phyloP scores from a whole-genome alignment of 2,329 filamentous ascomycete genomes.

The Exophiala aquamarina region DNA sequence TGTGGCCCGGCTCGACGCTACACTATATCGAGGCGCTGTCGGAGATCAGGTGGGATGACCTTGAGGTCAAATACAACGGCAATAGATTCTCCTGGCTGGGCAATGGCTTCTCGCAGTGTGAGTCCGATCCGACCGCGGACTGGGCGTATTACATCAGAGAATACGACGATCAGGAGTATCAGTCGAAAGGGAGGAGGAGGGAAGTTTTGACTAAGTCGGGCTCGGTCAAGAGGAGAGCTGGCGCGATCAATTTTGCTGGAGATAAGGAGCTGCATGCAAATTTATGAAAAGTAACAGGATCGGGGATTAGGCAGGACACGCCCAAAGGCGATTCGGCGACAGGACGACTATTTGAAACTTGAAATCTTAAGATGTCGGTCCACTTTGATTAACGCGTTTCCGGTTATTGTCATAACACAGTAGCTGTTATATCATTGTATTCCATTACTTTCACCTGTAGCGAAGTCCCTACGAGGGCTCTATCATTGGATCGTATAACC shows the following conservation, averaged over 20 bases:
- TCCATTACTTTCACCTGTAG: background rate
- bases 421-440: no score
- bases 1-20: conserved; percentile 27
- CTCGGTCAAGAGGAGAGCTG: background rate
- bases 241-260: background rate
- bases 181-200: background rate
- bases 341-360: background rate
- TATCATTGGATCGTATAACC: conserved; percentile 28
- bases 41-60: conserved; percentile 40
- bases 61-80: conserved; percentile 34
- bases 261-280: background rate
- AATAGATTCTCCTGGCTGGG: conserved; percentile 43
- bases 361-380: background rate
- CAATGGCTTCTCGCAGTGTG: conserved; percentile 43
- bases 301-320: background rate
- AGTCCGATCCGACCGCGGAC: conserved; percentile 42
- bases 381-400: background rate
- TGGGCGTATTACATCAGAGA: conserved; percentile 38
- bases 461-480: background rate
- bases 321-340: background rate
- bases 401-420: background rate
- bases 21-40: conserved; percentile 36
- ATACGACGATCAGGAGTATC: conserved; percentile 5
- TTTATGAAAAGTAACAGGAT: background rate
- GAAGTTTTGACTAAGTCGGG: background rate